These are phyloP conservation scores for Epichloe typhina DNA, from an alignment of 2,329 filamentous ascomycete species.

Conservation along the genomic window DNA sequence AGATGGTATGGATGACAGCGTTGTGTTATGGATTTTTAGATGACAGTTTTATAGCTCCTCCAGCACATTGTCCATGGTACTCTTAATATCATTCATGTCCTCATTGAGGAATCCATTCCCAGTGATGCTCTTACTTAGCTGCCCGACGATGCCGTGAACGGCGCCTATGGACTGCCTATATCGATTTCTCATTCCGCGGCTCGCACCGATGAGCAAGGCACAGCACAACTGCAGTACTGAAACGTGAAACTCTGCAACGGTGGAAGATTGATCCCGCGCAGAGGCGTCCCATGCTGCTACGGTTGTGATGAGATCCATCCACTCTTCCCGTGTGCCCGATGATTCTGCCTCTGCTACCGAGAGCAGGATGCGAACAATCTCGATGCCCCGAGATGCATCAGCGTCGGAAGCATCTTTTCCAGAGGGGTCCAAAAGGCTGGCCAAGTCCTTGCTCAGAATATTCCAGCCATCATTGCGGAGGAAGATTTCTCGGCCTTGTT, in stretches of 20 bases:
- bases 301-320: constrained; percentile 41
- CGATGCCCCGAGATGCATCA: constrained; percentile 33
- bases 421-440: constrained; percentile 24
- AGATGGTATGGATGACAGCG: no score
- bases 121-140: constrained; percentile 23
- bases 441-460: constrained; percentile 36
- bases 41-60: background rate
- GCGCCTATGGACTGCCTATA: constrained; percentile 39
- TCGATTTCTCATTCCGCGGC: constrained; percentile 31
- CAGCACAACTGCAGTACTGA: constrained; percentile 43
- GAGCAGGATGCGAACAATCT: constrained; percentile 43
- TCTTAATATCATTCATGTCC: constrained; percentile 32
- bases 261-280: constrained; percentile 12
- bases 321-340: constrained; percentile 34
- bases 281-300: constrained; percentile 35
- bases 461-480: constrained; percentile 40
- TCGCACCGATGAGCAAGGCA: constrained; percentile 34
- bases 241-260: constrained; percentile 35
- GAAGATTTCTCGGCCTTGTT: constrained; percentile 34
- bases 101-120: constrained; percentile 20
- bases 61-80: constrained; percentile 12
- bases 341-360: constrained; percentile 35
- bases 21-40: no score
- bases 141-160: constrained; percentile 33
- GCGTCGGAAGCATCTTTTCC: constrained; percentile 12